Evolutionary conservation across 768 basidiomycete species (phyloP), one percentile per base, ranked within the genome.

Genomic region (Lepiota brunneoincarnata): DNA sequence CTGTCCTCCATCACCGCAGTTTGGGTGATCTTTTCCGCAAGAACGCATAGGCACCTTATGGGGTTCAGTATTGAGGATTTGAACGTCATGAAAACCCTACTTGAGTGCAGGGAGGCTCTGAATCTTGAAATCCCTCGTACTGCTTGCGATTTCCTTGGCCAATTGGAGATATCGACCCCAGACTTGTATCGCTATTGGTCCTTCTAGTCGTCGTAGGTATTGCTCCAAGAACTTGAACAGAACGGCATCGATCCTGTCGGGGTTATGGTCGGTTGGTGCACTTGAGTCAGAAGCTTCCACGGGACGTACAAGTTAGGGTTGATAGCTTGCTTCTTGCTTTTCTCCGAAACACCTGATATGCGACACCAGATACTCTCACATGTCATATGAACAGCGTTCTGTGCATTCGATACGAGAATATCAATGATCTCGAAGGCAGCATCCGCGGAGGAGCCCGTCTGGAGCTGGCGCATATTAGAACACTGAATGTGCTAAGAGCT

Each of bases 1-100:
- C 84, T 80, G 68, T 99, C 97, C 55, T 98, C 96, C 69, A 96
- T 79, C 0, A 93, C 93, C 4, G 89, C 85, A 0, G 94, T 98
- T 63, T 93, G 92, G 1, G 86, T 83, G 31, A 95, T 72, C 65
- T 93, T 93, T 58, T 91, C 91, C 0, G 89, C 84, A 17, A 96
- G 67, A 1, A 87, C 78, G n/a, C 81, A 81, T 36, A 93, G 69
- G 67, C 90, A 93, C 53, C 90, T 93, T 55, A 4, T 54, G 51
- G 31, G 31, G 31, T 6, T 31, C 31, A 31, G 31, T 10, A 9
- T 31, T 10, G 7, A 31, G 31, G 7, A 9, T 31, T 10, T 31
- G 31, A 31, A 31, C 31, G 31, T 9, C 7, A 9, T 9, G 7
- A 10, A 31, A 38, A 35, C 48, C 77, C 39, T 63, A 94, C 92